phyloP scores from a whole-genome alignment of 345 rosid genomes.

The Sonneratia caseolaris region DNA sequence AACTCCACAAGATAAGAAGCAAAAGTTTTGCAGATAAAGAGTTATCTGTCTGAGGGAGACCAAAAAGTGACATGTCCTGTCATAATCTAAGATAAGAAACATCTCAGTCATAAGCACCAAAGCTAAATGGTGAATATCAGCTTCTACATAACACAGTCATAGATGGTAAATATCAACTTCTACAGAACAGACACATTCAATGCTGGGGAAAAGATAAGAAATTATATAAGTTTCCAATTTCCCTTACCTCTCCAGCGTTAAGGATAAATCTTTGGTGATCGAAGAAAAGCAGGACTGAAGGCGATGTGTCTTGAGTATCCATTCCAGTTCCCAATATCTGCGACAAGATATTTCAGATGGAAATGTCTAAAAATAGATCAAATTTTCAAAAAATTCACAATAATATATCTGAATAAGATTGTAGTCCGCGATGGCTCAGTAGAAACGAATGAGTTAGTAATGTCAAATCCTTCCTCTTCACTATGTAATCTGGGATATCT shows the following conservation, averaged over 20 bases:
- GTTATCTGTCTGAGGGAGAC: not conserved
- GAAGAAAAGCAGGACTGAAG: slow-evolving; percentile 86
- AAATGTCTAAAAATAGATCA: not conserved
- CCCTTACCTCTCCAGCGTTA: slow-evolving; percentile 86
- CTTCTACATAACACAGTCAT: not conserved
- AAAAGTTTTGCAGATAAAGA: not conserved
- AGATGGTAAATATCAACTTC: not conserved
- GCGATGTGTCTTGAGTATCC: slow-evolving; percentile 94
- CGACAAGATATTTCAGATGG: not conserved
- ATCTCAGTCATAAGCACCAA: not conserved
- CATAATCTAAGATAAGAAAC: not conserved
- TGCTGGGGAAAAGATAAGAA: not conserved
- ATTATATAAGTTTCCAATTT: not conserved
- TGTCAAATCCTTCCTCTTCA: too few species aligned
- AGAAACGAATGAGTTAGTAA: too few species aligned
- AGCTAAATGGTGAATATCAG: not conserved
- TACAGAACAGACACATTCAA: not conserved
- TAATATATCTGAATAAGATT: not conserved
- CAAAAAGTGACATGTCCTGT: not conserved
- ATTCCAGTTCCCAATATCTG: slow-evolving; percentile 92
- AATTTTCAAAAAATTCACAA: not conserved
- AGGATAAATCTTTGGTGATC: slow-evolving; percentile 86
- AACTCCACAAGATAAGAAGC: not conserved
- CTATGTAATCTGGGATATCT: too few species aligned
- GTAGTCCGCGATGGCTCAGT: not conserved